Evolutionary conservation across 176 grass and related monocot species (phyloP), one percentile per base, ranked within the genome.

Genomic region (Guadua angustifolia): DNA sequence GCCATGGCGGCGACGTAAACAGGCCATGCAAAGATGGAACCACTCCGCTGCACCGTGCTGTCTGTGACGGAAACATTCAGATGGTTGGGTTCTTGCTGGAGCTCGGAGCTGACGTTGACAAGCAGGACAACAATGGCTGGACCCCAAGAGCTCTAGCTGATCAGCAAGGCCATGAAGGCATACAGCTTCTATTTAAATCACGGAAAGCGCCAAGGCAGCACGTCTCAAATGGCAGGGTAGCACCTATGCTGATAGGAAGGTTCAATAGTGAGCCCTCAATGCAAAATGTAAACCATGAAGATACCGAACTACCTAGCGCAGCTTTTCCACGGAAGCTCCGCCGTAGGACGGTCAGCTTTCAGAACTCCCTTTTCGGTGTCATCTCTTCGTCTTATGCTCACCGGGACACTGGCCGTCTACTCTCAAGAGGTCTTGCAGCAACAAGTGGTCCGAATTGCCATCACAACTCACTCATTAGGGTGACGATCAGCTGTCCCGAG

Each of bases 281-380:
- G 50, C 50, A 80, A 36, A 87, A 79, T 6, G 36, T 88, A 8
- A 60, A 17, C 65, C 58, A 71, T n/a, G 90, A 83, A 29, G 78
- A 87, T 13, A 15, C 24, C 1, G 74, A 77, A 24, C 40, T 46
- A 26, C 61, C 32, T 11, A 80, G 55, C 32, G 68, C 79, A 74
- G 80, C 69, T 75, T 69, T 74, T 39, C 80, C 77, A 21, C 78
- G 74, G 26, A 84, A 84, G 63, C 81, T 79, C 42, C 44, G 9
- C 33, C 71, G 16, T 40, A 89, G 74, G 80, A 90, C 66, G 75
- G 73, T 85, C 47, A 94, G 83, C 73, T 99, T 99, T 26, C 91
- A 95, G n/a, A 94, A 99, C 81, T 95, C 96, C 44, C 70, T 99
- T 16, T 95, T 99, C 46, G 91, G 91, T 21, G 56, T 90, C 42